Base-by-base conservation (phyloP, 306 rosid species). In the Pyrus communis region DNA sequence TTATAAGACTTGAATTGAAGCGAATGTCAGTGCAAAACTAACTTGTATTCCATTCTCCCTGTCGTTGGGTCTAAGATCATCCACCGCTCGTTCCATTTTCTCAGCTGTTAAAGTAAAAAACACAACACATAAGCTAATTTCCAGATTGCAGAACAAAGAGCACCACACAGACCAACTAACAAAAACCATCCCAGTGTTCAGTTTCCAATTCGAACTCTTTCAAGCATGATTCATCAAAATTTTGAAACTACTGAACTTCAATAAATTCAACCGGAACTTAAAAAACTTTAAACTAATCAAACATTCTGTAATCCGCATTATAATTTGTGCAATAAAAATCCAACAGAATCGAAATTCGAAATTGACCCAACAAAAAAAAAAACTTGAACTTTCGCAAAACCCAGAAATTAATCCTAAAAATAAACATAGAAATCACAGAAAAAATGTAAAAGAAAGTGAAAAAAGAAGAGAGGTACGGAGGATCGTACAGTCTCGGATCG, bases 81-180 rank as follows among this genome's bases (percentile, higher is more conserved):
- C 99, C 98, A 96, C 64, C 99, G 93, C 87, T 96, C 97, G 54
- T 96, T 96, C 98, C 98, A 96, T 84, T 96, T 96, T 74, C 94
- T 83, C 75, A 92, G 86, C 99, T 96, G 88, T 49, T 76, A 74
- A 63, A 45, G 52, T 25, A 49, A 52, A 78, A 75, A 19, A 19
- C 4, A 7, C 17, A 31, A 19, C 11, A 31, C 4, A 22, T 54
- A 9, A 82, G 51, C 45, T 9, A 38, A 67, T 60, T 60, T 60
- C 30, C 58, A 49, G 54, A 14, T 15, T 49, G 19, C 25, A 58
- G 13, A n/a, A 23, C 78, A 33, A 33, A 23, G 15, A 22, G 28
- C 69, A 70, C 11, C 14, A 28, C 13, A 28, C 63, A 25, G 45
- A n/a, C 54, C 64, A 55, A 13, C 38, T 28, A 28, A 13, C 35